These are phyloP conservation scores for Thoreauomyces humboldtii DNA, from an alignment of 192 early-diverging fungal species.

Conservation along the genomic window DNA sequence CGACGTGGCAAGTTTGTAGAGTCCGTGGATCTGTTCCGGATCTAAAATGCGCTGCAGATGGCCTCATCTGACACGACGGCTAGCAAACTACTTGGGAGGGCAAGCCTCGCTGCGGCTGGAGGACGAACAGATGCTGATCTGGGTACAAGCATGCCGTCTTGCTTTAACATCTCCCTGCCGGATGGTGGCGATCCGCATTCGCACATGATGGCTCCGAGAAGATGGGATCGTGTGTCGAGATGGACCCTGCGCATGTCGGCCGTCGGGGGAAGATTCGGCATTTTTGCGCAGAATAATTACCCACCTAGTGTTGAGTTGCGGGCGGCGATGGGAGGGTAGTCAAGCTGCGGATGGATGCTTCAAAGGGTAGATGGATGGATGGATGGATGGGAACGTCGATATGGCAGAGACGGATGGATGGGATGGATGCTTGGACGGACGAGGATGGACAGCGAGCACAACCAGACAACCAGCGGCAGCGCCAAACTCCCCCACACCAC, in stretches of 20 bases:
- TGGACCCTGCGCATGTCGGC: not conserved
- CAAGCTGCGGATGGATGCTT: not conserved
- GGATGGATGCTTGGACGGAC: not conserved
- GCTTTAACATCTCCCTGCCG: not conserved
- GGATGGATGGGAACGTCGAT: constrained; percentile 7
- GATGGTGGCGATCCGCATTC: not conserved
- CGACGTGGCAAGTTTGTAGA: not conserved
- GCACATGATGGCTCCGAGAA: not conserved
- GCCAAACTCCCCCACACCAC: too few relatives aligned
- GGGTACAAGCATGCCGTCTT: not conserved
- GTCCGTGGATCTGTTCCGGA: not conserved
- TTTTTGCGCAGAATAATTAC: not conserved
- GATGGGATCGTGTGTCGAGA: not conserved
- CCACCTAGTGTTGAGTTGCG: not conserved
- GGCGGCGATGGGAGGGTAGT: not conserved
- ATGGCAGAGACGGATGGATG: not conserved
- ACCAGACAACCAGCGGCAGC: too few relatives aligned
- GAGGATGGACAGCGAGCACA: not conserved
- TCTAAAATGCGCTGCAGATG: not conserved
- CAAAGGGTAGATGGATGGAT: constrained; percentile 21
- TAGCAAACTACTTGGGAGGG: too few relatives aligned
- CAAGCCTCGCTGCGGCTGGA: too few relatives aligned
- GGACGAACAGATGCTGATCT: not conserved
- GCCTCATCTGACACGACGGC: too few relatives aligned
- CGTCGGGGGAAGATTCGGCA: not conserved